Evolutionary conservation across 2,329 filamentous ascomycete genomes (phyloP), one percentile per base, ranked within the genome.

Genomic region (Fusarium brachygibbosum): DNA sequence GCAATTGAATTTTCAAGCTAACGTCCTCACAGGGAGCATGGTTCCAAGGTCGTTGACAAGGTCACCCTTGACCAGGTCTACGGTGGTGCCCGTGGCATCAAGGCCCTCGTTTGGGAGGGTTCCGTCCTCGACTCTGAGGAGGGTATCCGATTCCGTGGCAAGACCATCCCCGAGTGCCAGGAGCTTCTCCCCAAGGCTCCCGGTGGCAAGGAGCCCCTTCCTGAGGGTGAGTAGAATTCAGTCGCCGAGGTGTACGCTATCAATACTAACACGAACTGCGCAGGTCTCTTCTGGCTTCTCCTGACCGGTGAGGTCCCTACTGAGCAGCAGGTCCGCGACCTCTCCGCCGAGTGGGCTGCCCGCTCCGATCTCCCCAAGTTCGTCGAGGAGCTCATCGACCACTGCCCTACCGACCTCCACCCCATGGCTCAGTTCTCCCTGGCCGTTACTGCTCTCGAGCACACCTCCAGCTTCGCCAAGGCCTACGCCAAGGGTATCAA

Each of bases 401-500:
- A 96, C 87, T 98, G 95, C 92, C 96, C 96, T 77, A 96, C 88
- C 86, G 94, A 97, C 83, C 93, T 99, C 76, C 96, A 99, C 90
- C 96, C 96, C 82, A 99, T 99, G 96, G 95, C 96, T 70, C 96
- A 99, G 87, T 97, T 99, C 89, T 98, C 96, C 64, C 87, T 99
- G 78, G 96, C 96, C 78, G 94, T 99, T 78, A 97, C 92, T 76
- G 96, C 96, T 79, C 94, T 99, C 79, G 96, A 99, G 90, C 94
- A 97, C 85, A 95, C 97, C 82, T 98, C 96, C 70, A 90, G 93
- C 73, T 99, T 99, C 85, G 91, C 96, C 82, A 97, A 98, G 89
- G 96, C 96, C 78, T 99, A 99, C 81, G 95, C 94, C 79, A 97
- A 97, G 90, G 96, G 96, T 80, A 93, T 99, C 80, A 96, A 95